Evolutionary conservation across 176 grass and related monocot species (phyloP), one percentile per base, ranked within the genome.

Genomic region (Pontederia paniculata): DNA sequence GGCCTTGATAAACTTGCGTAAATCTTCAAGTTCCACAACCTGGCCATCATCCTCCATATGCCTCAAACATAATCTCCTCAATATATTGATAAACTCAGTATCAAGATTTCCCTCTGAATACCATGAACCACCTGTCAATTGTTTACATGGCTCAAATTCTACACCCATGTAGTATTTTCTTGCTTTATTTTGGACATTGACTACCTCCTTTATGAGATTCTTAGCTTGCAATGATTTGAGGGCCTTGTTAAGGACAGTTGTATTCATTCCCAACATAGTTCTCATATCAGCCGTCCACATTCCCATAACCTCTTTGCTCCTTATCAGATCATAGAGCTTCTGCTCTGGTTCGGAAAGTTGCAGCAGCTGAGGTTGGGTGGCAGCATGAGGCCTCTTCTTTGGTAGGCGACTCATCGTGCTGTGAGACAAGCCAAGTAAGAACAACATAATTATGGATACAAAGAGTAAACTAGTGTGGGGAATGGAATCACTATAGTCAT

Each of bases 151-250:
- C 49, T 80, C 50, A 69, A 83, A 76, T 23, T 81, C 76, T 9
- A 66, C 52, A 73, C 60, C 79, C 84, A 88, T 83, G 76, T 73
- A 83, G 42, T 76, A 52, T 76, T 88, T 88, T 76, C 55, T 76
- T 46, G 21, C 44, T 42, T 71, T 70, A 43, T 77, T 68, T 63
- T 77, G 79, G 42, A 79, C 59, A 52, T 76, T 74, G 12, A 57
- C 45, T 23, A 88, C 76, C 48, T 76, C 76, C 66, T 74, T 88
- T 60, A 88, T 57, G 45, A 83, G 60, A 0, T 49, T 23, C 22
- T 57, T 55, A 1, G 9, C 25, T 23, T 70, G 67, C 7, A 70
- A 53, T n/a, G 44, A 70, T 22, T 57, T 70, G 21, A 70, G 21
- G 44, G 54, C 18, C 44, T 70, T 70, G 14, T 21, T 1, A 60